These are phyloP conservation scores for Neoascochyta sp. DNA, from an alignment of 2,329 filamentous ascomycete species.

Conservation along the genomic window DNA sequence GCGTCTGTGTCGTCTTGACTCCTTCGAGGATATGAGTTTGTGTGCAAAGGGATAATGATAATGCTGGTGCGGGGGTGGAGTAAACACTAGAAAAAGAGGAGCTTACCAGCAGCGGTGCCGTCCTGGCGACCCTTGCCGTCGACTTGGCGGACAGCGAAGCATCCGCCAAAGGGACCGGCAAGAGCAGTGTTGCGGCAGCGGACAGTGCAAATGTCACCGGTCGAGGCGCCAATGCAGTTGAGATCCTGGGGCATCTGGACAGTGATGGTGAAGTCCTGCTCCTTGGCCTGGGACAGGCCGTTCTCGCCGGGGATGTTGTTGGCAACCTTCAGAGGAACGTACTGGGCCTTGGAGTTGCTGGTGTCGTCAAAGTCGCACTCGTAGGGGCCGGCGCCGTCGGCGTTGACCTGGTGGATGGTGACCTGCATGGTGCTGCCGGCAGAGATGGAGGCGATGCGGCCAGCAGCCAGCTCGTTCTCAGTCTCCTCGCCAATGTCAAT, in stretches of 20 bases:
- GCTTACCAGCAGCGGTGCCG: conserved; percentile 27
- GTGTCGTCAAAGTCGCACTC: conserved; percentile 61
- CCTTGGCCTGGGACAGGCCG: conserved; percentile 56
- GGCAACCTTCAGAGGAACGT: conserved; percentile 50
- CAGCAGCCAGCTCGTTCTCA: conserved; percentile 34
- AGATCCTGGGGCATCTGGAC: conserved; percentile 55
- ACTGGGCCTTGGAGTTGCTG: conserved; percentile 45
- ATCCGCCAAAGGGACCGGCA: conserved; percentile 62
- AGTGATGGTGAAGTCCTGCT: conserved; percentile 55
- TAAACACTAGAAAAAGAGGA: conserved; percentile 1
- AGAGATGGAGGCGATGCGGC: conserved; percentile 27
- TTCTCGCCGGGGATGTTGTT: conserved; percentile 60
- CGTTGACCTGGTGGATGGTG: conserved; percentile 57
- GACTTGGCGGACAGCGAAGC: conserved; percentile 56
- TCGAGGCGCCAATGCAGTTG: conserved; percentile 51
- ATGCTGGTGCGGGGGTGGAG: conserved; percentile 2
- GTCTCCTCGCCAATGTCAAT: conserved; percentile 40
- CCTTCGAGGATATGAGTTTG: conserved; percentile 24
- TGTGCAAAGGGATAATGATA: conserved; percentile 10
- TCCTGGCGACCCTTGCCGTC: conserved; percentile 39
- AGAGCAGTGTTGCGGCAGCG: conserved; percentile 59
- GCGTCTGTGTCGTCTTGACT: conserved; percentile 47
- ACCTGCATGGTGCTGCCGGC: conserved; percentile 27
- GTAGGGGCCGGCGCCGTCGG: conserved; percentile 63
- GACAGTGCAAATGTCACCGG: conserved; percentile 61